phyloP scores from a whole-genome alignment of 2,329 filamentous ascomycete species.

The Hyphodiscus sp. region DNA sequence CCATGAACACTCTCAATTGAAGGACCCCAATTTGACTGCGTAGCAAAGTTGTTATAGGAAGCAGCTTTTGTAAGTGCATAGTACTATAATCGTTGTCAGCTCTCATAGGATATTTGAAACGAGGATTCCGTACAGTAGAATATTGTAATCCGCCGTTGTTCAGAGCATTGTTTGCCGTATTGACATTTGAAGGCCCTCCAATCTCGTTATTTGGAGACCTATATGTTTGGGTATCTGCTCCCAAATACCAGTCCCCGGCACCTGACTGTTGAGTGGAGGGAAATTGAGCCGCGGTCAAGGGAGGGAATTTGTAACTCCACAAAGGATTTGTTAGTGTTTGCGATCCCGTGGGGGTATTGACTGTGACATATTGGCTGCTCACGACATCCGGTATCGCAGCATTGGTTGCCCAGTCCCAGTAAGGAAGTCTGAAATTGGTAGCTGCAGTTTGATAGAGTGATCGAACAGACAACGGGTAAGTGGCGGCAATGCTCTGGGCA shows the following conservation, averaged over 20 bases:
- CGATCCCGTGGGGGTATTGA: conserved; percentile 20
- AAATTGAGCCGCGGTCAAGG: conserved; percentile 30
- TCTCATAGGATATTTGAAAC: background rate
- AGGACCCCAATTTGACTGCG: conserved; percentile 30
- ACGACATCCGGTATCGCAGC: conserved; percentile 35
- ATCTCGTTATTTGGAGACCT: background rate
- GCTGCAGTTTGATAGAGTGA: conserved; percentile 37
- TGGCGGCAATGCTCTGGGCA: conserved; percentile 38
- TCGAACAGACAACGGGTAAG: conserved; percentile 7
- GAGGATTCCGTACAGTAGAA: background rate
- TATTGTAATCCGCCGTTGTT: background rate
- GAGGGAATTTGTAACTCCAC: conserved; percentile 40
- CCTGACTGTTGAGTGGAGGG: background rate
- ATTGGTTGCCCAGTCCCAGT: conserved; percentile 39
- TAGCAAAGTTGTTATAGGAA: conserved; percentile 36
- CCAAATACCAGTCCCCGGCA: background rate
- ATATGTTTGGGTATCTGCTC: conserved; percentile 11
- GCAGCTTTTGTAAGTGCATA: conserved; percentile 29
- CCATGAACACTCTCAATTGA: conserved; percentile 42
- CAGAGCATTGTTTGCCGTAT: background rate
- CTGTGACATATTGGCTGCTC: conserved; percentile 23
- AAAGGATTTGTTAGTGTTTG: conserved; percentile 42
- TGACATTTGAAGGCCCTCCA: background rate
- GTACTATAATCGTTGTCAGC: background rate
- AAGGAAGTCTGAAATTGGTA: conserved; percentile 36